A percentile compares a stretch with the other conserved stretches of the same genome.
Conservation (phyloP, 257 asterid genomes). For the Nicotiana otophora region DNA sequence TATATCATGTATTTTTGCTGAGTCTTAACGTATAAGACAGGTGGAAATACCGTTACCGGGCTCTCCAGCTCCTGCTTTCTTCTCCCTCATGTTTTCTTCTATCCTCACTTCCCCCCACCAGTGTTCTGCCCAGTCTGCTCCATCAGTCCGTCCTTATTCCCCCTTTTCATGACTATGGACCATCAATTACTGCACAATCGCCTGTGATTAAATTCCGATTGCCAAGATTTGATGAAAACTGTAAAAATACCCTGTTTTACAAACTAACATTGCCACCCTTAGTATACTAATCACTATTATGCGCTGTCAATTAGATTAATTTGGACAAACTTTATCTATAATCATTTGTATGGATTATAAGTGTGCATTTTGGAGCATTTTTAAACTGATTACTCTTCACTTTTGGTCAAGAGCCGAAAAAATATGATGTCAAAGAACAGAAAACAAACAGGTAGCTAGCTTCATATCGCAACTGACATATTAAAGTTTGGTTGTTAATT, state of each 20-base stretch:
- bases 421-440: conserved; percentile 3
- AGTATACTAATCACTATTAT: background rate
- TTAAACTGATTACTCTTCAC: background rate
- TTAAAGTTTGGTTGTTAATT: background rate
- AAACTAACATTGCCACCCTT: background rate
- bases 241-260: background rate
- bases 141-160: background rate
- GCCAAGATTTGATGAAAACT: background rate
- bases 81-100: background rate
- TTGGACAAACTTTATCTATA: background rate
- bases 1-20: background rate
- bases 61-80: background rate
- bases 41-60: background rate
- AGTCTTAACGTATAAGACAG: background rate
- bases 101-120: background rate
- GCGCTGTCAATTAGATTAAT: background rate
- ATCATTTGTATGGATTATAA: background rate
- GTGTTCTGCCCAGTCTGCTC: background rate
- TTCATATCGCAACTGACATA: background rate
- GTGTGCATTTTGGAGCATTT: background rate
- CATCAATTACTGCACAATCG: background rate
- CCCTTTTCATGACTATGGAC: background rate
- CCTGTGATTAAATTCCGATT: background rate
- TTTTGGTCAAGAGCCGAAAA: background rate
- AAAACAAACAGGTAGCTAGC: background rate